These are phyloP conservation scores for Castanea sativa DNA, from an alignment of 306 rosid species.

Conservation along the genomic window DNA sequence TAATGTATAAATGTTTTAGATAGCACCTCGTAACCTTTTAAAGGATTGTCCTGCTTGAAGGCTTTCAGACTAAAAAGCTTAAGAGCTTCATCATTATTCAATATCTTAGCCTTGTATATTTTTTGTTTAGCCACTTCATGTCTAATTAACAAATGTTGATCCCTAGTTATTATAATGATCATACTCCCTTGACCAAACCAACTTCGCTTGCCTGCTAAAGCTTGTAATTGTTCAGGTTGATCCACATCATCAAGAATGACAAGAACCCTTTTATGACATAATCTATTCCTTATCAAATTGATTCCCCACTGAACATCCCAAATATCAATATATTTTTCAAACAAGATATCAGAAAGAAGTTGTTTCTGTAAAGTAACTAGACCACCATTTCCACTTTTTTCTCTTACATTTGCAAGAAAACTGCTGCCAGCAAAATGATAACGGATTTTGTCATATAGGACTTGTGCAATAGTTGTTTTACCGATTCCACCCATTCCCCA, in stretches of 20 bases:
- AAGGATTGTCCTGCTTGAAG: neutral
- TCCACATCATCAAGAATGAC: neutral
- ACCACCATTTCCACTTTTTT: too few relatives aligned
- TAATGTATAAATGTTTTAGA: neutral
- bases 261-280: constrained; percentile 9
- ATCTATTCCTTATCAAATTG: too few relatives aligned
- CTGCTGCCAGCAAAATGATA: neutral
- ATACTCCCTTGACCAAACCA: neutral
- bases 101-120: neutral
- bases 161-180: neutral
- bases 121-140: neutral
- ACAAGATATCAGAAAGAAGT: too few relatives aligned
- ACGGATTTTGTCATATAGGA: constrained; percentile 5
- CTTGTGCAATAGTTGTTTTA: constrained; percentile 24
- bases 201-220: neutral
- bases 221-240: neutral
- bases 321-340: too few relatives aligned
- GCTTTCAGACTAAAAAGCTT: neutral
- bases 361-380: too few relatives aligned
- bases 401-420: constrained; percentile 14
- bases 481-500: constrained; percentile 31
- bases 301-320: too few relatives aligned
- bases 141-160: neutral
- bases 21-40: neutral
- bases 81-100: neutral